Conservation (phyloP, 345 rosid genomes). For the Cardamine occulta region DNA sequence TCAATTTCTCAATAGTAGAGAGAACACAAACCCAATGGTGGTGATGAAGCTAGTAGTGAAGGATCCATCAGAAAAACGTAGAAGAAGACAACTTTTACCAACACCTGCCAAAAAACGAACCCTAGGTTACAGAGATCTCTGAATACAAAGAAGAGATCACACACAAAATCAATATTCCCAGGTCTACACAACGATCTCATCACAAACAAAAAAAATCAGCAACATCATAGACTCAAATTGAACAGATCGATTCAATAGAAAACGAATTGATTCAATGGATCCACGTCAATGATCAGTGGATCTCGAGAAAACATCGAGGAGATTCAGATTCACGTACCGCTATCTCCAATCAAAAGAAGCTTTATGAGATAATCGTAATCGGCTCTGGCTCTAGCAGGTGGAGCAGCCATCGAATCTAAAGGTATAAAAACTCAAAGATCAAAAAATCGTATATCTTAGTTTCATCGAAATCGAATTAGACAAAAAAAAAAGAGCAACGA, state of each 20-base stretch:
- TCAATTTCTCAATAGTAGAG: not conserved
- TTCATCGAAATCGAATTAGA: slow-evolving; percentile 24
- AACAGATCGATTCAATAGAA: slow-evolving; percentile 19
- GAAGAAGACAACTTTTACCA: slow-evolving; percentile 94
- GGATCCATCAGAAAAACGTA: slow-evolving; percentile 96
- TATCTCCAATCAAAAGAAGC: slow-evolving; percentile 80
- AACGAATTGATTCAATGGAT: slow-evolving; percentile 16
- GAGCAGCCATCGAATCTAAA: slow-evolving; percentile 66
- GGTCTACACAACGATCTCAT: slow-evolving; percentile 28
- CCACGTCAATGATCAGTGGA: not conserved
- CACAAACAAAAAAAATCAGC: not conserved
- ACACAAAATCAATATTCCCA: not conserved
- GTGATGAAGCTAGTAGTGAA: slow-evolving; percentile 97
- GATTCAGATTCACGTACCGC: slow-evolving; percentile 51
- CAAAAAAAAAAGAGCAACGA: not conserved
- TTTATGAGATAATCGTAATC: slow-evolving; percentile 81
- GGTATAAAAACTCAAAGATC: slow-evolving; percentile 19
- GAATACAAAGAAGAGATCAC: slow-evolving; percentile 35
- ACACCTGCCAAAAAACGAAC: slow-evolving; percentile 52
- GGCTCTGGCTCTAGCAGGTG: slow-evolving; percentile 76
- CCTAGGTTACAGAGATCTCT: slow-evolving; percentile 11
- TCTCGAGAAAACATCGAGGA: slow-evolving; percentile 11
- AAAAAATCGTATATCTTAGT: slow-evolving; percentile 23
- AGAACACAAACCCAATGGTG: slow-evolving; percentile 75
- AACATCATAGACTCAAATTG: not conserved